phyloP scores from a whole-genome alignment of 257 asterid species.

The Capsicum pubescens region DNA sequence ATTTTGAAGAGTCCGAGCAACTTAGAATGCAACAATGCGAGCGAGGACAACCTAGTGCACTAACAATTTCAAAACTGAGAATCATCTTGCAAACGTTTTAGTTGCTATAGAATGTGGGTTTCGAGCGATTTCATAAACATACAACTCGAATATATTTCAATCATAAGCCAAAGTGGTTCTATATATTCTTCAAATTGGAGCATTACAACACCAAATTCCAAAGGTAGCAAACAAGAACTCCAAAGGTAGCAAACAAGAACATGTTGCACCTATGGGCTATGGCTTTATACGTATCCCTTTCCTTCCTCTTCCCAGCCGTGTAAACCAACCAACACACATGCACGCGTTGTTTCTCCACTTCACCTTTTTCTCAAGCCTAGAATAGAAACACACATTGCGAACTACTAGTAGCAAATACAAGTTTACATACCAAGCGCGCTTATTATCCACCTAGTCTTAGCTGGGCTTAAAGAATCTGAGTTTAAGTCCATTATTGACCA shows the following conservation, averaged over 20 bases:
- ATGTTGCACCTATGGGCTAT: conserved; percentile 16
- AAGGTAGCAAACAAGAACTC: conserved; percentile 13
- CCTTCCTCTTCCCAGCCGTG: not conserved
- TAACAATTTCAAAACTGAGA: not conserved
- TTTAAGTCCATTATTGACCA: conserved; percentile 85
- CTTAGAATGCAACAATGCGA: no score
- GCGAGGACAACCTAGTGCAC: not conserved
- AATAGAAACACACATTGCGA: not conserved
- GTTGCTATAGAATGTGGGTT: not conserved
- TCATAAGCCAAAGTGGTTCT: not conserved
- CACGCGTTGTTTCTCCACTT: not conserved
- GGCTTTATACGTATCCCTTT: not conserved
- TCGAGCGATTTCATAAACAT: not conserved
- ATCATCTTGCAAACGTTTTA: not conserved
- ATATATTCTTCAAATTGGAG: conserved; percentile 13
- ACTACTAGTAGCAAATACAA: not conserved
- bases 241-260: conserved; percentile 11
- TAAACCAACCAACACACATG: not conserved
- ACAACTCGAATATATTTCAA: not conserved
- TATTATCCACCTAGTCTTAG: conserved; percentile 28
- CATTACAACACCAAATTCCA: not conserved
- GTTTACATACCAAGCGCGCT: not conserved
- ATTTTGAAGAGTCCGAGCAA: no score
- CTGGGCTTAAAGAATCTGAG: conserved; percentile 87
- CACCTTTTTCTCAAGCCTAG: conserved; percentile 2